These are phyloP conservation scores for Nyctanthes arbortristis DNA, from an alignment of 257 asterid genomes.

Conservation along the genomic window DNA sequence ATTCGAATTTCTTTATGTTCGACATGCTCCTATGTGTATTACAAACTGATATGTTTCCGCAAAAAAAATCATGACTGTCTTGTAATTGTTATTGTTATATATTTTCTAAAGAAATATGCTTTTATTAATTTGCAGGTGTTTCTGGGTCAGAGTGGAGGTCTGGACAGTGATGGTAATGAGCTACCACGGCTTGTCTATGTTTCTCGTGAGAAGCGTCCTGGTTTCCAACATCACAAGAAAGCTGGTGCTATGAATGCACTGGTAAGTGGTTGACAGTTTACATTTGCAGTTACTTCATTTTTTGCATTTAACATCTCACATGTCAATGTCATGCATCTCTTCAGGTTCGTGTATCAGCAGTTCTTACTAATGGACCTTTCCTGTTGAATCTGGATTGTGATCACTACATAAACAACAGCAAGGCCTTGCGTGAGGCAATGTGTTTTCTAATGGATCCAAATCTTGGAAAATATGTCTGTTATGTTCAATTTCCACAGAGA, in stretches of 20 bases:
- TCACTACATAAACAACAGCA: constrained; percentile 97
- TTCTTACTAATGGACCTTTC: constrained; percentile 97
- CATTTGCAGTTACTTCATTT: background rate
- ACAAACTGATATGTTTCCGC: constrained; percentile 13
- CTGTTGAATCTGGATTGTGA: constrained; percentile 98
- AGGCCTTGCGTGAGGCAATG: constrained; percentile 98
- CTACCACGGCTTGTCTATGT: constrained; percentile 91
- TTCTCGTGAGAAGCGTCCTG: constrained; percentile 99
- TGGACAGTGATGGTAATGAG: constrained; percentile 94
- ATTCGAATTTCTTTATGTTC: background rate
- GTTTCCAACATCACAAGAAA: constrained; percentile 96
- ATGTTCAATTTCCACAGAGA: constrained; percentile 97
- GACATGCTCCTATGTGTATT: constrained; percentile 5
- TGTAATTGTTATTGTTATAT: constrained; percentile 10
- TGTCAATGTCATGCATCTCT: constrained; percentile 9
- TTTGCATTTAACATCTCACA: constrained; percentile 23
- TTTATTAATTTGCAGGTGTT: constrained; percentile 65
- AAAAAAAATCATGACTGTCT: background rate
- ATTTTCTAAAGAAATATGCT: constrained; percentile 17
- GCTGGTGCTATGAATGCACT: constrained; percentile 99
- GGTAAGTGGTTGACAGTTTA: constrained; percentile 49
- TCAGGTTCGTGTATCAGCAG: constrained; percentile 98
- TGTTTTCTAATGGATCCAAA: constrained; percentile 97
- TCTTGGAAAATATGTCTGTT: constrained; percentile 94
- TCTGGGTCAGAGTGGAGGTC: constrained; percentile 97